Percentiles rank a stretch among this genome's conserved stretches.
phyloP scores from a whole-genome alignment of 768 basidiomycete species.

The Lactarius quietus region DNA sequence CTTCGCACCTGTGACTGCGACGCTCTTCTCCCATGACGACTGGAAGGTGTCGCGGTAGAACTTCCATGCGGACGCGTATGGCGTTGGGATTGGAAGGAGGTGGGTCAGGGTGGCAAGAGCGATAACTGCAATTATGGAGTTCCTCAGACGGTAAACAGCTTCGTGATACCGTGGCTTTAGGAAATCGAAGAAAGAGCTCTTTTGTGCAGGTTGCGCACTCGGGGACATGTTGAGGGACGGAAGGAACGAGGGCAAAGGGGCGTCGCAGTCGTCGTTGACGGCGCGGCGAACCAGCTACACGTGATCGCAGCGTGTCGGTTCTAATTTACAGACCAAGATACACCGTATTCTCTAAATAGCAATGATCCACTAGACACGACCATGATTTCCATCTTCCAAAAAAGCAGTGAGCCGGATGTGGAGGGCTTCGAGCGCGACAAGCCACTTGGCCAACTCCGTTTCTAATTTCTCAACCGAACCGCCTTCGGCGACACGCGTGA shows the following conservation, averaged over 20 bases:
- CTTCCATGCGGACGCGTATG: constrained; percentile 20
- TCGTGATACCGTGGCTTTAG: constrained; percentile 23
- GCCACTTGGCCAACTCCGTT: constrained; percentile 55
- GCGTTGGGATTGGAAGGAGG: constrained; percentile 25
- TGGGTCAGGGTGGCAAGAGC: constrained; percentile 20
- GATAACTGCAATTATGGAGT: constrained; percentile 18
- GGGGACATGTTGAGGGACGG: constrained; percentile 9
- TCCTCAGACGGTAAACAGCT: constrained; percentile 19
- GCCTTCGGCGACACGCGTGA: constrained; percentile 56
- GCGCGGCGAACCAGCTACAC: not conserved
- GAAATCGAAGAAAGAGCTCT: constrained; percentile 17
- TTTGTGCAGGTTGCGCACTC: not conserved
- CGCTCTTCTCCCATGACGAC: constrained; percentile 17
- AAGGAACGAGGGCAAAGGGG: not conserved
- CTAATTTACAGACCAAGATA: too few relatives aligned
- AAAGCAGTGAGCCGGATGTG: constrained; percentile 50
- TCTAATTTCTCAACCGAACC: constrained; percentile 53
- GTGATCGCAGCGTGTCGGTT: constrained; percentile 15
- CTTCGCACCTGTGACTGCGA: constrained; percentile 18
- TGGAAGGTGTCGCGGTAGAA: constrained; percentile 23
- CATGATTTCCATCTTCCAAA: constrained; percentile 54
- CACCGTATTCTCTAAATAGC: not conserved
- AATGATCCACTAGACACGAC: constrained; percentile 41
- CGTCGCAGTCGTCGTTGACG: not conserved
- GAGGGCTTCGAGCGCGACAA: constrained; percentile 51